Evolutionary conservation across 2,329 filamentous ascomycete species (phyloP).

Genomic region (Juglanconis oblonga): DNA sequence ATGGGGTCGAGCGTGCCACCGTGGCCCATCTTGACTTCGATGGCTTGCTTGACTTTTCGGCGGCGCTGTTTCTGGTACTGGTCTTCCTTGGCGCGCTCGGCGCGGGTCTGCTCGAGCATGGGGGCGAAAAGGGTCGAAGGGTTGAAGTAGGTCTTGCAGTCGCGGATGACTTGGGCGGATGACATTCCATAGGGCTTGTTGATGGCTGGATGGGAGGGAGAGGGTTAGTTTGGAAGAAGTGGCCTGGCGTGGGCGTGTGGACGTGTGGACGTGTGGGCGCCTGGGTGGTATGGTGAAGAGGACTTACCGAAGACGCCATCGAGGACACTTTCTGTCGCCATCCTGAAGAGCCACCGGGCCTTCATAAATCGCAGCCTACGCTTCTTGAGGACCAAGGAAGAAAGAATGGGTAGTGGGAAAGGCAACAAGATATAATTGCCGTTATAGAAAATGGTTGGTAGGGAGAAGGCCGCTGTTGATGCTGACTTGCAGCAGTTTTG

Average conservation of each 20-base stretch:
- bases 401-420: neutral
- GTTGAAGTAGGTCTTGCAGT: conserved; percentile 81
- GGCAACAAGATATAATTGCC: neutral
- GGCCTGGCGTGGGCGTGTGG: neutral
- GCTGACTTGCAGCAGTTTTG: neutral
- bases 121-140: conserved; percentile 76
- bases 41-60: conserved; percentile 51
- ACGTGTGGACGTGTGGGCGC: neutral
- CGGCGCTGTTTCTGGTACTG: conserved; percentile 59
- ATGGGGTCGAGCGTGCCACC: conserved; percentile 93
- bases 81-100: conserved; percentile 53
- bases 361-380: conserved; percentile 14
- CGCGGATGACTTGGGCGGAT: conserved; percentile 87
- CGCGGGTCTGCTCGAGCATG: conserved; percentile 64
- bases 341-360: conserved; percentile 36
- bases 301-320: conserved; percentile 58
- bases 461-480: neutral
- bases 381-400: neutral
- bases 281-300: neutral
- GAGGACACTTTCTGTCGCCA: conserved; percentile 51
- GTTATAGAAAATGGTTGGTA: neutral
- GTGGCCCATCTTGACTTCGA: conserved; percentile 90
- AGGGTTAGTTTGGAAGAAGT: neutral
- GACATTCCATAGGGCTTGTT: conserved; percentile 87
- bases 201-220: conserved; percentile 60